A percentile compares a stretch with the other conserved stretches of the same genome.
phyloP scores from a whole-genome alignment of 768 basidiomycete genomes.

The Xerocomus spinulosus region DNA sequence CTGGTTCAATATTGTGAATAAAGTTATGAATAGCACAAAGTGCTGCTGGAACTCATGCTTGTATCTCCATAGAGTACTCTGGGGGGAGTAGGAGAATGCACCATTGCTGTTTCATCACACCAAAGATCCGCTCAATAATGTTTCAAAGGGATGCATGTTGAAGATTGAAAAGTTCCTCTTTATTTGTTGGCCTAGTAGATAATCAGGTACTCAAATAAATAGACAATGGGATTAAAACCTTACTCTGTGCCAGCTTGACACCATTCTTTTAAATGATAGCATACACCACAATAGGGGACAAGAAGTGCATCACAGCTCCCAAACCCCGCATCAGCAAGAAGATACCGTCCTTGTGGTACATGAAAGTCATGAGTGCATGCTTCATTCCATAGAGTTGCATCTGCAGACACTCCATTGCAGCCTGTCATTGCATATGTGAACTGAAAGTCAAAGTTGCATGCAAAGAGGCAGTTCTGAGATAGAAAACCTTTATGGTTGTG shows the following conservation, averaged over 20 bases:
- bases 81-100: no score
- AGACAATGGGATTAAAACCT: no score
- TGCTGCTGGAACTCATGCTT: not conserved
- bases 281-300: conserved; percentile 8
- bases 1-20: no score
- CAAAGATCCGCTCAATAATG: no score
- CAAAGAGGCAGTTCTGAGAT: conserved; percentile 19
- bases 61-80: not conserved
- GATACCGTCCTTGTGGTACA: conserved; percentile 1
- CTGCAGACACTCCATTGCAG: conserved; percentile 14
- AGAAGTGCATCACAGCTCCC: conserved; percentile 24
- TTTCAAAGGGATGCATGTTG: not conserved
- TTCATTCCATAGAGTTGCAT: conserved; percentile 9
- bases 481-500: conserved; percentile 12
- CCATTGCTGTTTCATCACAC: no score
- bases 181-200: not conserved
- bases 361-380: conserved; percentile 3
- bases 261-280: conserved; percentile 24
- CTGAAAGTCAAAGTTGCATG: conserved; percentile 13
- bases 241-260: not conserved
- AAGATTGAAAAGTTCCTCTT: not conserved
- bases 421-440: conserved; percentile 14
- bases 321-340: no score
- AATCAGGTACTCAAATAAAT: no score
- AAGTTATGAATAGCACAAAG: not conserved